Base-by-base conservation (phyloP, 768 basidiomycete genomes). In the Tylopilus cervinicoccineus region DNA sequence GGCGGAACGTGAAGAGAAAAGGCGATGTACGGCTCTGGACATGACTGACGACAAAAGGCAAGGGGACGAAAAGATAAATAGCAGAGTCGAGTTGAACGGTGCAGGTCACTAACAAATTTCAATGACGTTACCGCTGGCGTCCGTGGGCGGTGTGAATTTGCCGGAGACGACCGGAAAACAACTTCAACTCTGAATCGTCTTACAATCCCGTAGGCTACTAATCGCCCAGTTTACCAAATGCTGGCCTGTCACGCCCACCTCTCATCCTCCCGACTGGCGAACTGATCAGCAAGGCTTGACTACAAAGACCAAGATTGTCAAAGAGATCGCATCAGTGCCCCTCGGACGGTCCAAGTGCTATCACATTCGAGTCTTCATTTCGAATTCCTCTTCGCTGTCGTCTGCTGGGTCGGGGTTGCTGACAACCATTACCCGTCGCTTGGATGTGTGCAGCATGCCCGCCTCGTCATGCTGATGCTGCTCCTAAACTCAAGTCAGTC, bases 381-480 rank as follows among this genome's bases (percentile, higher is more conserved):
- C 61, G 11, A 52, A 41, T 41, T 63, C 63, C 27, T 32, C 54
- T n/a, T 61, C 64, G 49, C 63, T 61, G 22, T 66, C 64, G 23
- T 62, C 62, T 8, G 48, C 23, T 20, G 61, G 64, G 45, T 65
- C 63, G 2, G 63, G 63, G 38, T 65, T 65, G 22, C 41, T 66
- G 29, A 65, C 48, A 36, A 65, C 27, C 63, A 65, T 66, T 34
- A 65, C 56, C 38, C 64, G 54, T 50, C 63, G 61, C 42, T 38
- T 59, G 4, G 51, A 34, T 34, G 32, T 38, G 33, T 64, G 63
- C 20, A 52, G 64, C 43, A 55, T 16, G 19, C 48, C 46, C 17
- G 17, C 32, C 12, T 51, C 53, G 17, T 65, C 53, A 17, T 51
- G 26, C 14, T 53, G 52, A 39, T 48, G 38, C 56, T 52, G 22